A percentile compares a stretch with the other conserved stretches of the same genome.
phyloP scores from a whole-genome alignment of 192 early-diverging fungal genomes.

The Haplosporangium gracile region DNA sequence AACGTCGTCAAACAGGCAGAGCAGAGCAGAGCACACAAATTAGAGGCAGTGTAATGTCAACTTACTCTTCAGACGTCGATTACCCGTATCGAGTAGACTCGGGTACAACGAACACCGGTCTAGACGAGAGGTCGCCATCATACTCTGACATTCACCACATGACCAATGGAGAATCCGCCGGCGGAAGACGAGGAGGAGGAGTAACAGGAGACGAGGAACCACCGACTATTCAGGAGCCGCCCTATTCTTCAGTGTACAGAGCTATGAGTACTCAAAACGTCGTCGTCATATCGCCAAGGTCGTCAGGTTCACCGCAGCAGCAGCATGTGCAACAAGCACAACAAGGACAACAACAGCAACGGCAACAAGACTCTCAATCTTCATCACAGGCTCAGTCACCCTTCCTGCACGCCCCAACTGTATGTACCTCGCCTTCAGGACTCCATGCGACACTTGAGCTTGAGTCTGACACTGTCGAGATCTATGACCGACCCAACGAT shows the following conservation, averaged over 20 bases:
- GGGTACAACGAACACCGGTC: background rate
- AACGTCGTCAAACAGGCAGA: background rate
- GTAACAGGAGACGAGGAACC: background rate
- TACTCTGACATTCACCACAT: constrained; percentile 30
- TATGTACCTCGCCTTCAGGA: constrained; percentile 14
- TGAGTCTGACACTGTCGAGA: constrained; percentile 49
- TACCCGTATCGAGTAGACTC: background rate
- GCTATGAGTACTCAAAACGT: constrained; percentile 8
- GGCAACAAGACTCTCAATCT: background rate
- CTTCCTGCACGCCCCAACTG: background rate
- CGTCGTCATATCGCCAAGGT: constrained; percentile 1
- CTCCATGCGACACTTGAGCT: constrained; percentile 27
- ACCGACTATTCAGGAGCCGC: constrained; percentile 13
- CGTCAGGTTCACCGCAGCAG: background rate
- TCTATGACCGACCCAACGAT: constrained; percentile 52
- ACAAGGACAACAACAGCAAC: background rate
- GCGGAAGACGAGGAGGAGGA: background rate
- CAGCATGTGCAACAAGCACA: background rate
- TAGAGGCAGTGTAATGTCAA: background rate
- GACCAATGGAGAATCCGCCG: background rate
- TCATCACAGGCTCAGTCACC: constrained; percentile 1
- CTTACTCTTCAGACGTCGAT: background rate
- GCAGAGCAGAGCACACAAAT: background rate
- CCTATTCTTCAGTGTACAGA: constrained; percentile 8
- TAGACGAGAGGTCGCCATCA: constrained; percentile 30